Conservation (phyloP, 345 rosid genomes). For the Acer negundo region DNA sequence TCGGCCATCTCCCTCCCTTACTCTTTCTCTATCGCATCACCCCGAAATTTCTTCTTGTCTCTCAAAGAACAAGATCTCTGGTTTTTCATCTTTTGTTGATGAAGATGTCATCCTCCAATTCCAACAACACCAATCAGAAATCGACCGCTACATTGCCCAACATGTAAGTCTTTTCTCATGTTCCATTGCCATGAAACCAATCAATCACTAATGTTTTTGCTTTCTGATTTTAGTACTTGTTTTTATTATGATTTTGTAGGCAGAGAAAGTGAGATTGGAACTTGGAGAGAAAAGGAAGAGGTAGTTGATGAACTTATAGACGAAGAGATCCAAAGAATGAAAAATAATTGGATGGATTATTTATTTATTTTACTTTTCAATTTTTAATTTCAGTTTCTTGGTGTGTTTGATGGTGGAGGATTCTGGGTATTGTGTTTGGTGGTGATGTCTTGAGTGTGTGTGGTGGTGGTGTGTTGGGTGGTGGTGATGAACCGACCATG, state of each 20-base stretch:
- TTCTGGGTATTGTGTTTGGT: too few relatives aligned
- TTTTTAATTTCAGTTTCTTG: too few relatives aligned
- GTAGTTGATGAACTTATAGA: slow-evolving; percentile 48
- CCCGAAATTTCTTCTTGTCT: background rate
- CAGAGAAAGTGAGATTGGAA: slow-evolving; percentile 58
- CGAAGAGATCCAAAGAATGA: too few relatives aligned
- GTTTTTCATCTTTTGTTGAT: slow-evolving; percentile 36
- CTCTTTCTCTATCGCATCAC: too few relatives aligned
- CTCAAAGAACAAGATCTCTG: slow-evolving; percentile 42
- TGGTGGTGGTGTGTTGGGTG: too few relatives aligned
- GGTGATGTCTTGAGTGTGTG: too few relatives aligned
- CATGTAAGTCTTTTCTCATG: slow-evolving; percentile 32
- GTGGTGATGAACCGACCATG: too few relatives aligned
- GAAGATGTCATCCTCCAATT: slow-evolving; percentile 42
- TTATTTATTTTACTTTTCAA: too few relatives aligned
- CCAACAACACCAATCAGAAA: slow-evolving; percentile 60
- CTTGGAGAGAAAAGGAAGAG: slow-evolving; percentile 57
- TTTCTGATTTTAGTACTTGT: background rate
- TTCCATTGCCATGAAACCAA: background rate
- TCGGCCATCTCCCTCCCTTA: too few relatives aligned
- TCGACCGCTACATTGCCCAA: slow-evolving; percentile 52
- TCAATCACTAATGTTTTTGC: background rate
- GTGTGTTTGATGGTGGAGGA: too few relatives aligned
- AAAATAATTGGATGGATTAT: too few relatives aligned
- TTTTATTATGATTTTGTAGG: slow-evolving; percentile 23